phyloP scores from a whole-genome alignment of 305 asterid genomes.

The Plantago lanceolata region DNA sequence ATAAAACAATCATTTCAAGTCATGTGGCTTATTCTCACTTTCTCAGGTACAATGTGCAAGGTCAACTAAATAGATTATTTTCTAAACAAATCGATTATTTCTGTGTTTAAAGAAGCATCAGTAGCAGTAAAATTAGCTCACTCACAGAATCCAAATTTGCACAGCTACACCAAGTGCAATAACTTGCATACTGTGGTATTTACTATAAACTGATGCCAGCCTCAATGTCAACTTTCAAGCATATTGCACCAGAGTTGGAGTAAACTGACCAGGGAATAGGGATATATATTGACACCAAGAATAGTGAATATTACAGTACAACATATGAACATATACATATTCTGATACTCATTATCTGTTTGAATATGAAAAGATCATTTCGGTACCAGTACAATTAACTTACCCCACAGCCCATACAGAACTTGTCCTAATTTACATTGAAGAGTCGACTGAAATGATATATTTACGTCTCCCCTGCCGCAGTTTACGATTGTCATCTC shows the following conservation, averaged over 20 bases:
- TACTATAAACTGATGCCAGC: too few species aligned
- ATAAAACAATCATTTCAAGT: too few species aligned
- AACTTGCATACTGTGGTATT: too few species aligned
- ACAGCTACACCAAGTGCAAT: too few species aligned
- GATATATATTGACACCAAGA: slow-evolving; percentile 10
- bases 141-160: too few species aligned
- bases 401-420: slow-evolving; percentile 9
- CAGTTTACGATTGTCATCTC: not conserved
- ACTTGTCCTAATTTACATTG: not conserved
- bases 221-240: not conserved
- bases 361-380: too few species aligned
- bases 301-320: not conserved
- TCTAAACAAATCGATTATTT: too few species aligned
- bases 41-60: too few species aligned
- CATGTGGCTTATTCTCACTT: too few species aligned
- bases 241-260: not conserved
- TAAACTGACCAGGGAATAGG: slow-evolving; percentile 1
- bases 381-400: not conserved
- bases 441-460: not conserved
- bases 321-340: not conserved
- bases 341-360: not conserved
- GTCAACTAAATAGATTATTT: too few species aligned
- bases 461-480: not conserved
- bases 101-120: too few species aligned
- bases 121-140: too few species aligned